These are phyloP conservation scores for Biscogniauxia marginata DNA, from an alignment of 2,329 filamentous ascomycete species.

Conservation along the genomic window DNA sequence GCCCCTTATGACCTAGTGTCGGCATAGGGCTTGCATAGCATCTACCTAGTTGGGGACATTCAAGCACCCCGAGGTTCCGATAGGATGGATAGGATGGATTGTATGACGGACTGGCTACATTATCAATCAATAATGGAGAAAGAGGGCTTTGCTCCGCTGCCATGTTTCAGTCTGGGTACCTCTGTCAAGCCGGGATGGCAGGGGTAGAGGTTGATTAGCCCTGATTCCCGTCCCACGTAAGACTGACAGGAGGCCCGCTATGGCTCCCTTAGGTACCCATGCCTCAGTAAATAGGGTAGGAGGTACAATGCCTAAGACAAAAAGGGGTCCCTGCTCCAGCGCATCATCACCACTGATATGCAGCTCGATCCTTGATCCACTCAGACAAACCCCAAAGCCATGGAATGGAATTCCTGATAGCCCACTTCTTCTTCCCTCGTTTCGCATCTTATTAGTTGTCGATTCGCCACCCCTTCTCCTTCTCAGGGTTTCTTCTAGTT, in stretches of 20 bases:
- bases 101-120: no score
- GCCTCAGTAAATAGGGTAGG: no score
- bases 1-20: background rate
- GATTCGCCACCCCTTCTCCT: background rate
- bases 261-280: no score
- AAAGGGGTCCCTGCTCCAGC: background rate
- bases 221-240: background rate
- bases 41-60: background rate
- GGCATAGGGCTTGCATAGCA: background rate
- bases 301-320: no score
- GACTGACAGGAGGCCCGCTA: no score
- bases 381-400: constrained; percentile 9
- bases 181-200: background rate
- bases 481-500: background rate
- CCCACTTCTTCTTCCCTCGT: constrained; percentile 5
- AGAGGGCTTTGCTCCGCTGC: background rate
- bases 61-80: background rate
- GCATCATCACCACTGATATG: background rate
- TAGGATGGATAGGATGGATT: background rate
- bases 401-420: constrained; percentile 16
- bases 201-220: background rate
- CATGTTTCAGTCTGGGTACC: background rate
- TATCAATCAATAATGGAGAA: constrained; percentile 9
- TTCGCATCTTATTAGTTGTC: background rate
- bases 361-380: constrained; percentile 9